Percentiles rank a stretch among this genome's conserved stretches.
phyloP scores from a whole-genome alignment of 2,329 filamentous ascomycete genomes.

The Elsinoe fawcettii region DNA sequence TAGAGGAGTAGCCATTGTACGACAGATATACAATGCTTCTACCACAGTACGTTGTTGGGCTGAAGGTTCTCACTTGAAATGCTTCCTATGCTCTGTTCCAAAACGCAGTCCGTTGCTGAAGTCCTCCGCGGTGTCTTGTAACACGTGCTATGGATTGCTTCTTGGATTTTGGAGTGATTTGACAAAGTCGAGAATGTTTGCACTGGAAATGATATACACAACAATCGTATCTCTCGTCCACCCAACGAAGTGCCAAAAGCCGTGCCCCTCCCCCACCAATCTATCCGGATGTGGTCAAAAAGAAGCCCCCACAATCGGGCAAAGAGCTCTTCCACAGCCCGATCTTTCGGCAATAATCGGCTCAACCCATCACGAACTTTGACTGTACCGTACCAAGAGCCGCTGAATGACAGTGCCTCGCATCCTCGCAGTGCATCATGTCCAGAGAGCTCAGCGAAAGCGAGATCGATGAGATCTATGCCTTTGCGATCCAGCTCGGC shows the following conservation, averaged over 20 bases:
- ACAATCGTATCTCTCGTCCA: neutral
- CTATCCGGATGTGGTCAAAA: neutral
- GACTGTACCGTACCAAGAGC: neutral
- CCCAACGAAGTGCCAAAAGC: neutral
- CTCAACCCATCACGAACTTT: neutral
- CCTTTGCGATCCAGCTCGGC: constrained; percentile 62
- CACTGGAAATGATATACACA: no score
- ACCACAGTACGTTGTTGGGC: no score
- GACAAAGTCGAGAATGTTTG: no score
- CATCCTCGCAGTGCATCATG: neutral
- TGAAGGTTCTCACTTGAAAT: no score
- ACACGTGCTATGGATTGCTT: no score
- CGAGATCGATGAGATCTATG: constrained; percentile 58
- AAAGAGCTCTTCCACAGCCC: constrained; percentile 3
- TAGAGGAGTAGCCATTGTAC: constrained; percentile 37
- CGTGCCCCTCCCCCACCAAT: neutral
- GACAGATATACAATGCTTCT: no score
- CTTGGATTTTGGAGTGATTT: no score
- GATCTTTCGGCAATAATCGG: neutral
- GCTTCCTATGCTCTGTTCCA: no score
- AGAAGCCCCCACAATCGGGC: neutral
- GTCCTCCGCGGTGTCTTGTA: no score
- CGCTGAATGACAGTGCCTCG: neutral
- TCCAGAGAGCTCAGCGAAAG: constrained; percentile 9
- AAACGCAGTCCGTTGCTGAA: no score